Evolutionary conservation across 2,329 filamentous ascomycete species (phyloP).

Genomic region (Ceratocystis albifundus): DNA sequence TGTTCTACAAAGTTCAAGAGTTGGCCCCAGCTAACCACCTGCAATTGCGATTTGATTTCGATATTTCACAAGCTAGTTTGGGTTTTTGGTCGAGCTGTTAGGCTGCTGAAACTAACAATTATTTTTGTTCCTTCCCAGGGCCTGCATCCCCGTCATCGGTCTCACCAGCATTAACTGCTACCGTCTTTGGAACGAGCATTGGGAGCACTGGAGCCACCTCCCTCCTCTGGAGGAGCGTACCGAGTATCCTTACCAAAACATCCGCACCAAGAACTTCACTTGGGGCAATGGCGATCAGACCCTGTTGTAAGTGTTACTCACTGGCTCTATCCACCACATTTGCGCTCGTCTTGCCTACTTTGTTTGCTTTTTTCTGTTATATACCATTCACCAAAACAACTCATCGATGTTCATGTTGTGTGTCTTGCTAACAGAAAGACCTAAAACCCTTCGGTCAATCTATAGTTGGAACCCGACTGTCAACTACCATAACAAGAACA

Average conservation of each 20-base stretch:
- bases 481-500: slow-evolving; percentile 96
- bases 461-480: slow-evolving; percentile 82
- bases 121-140: slow-evolving; percentile 40
- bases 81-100: neutral
- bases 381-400: no score
- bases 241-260: slow-evolving; percentile 97
- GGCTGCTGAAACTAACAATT: neutral
- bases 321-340: neutral
- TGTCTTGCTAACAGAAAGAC: no score
- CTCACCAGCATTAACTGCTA: slow-evolving; percentile 72
- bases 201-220: slow-evolving; percentile 85
- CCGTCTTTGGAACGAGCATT: slow-evolving; percentile 87
- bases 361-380: no score
- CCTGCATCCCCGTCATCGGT: slow-evolving; percentile 59
- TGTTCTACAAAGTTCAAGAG: no score
- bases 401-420: no score
- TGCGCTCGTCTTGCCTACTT: no score
- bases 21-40: no score
- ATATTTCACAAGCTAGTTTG: neutral
- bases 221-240: slow-evolving; percentile 78
- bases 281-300: slow-evolving; percentile 96
- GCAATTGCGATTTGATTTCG: neutral
- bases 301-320: slow-evolving; percentile 45
- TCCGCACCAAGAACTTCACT: slow-evolving; percentile 87
- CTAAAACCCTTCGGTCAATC: neutral